A percentile compares a stretch with the other conserved stretches of the same genome.
Conservation (phyloP, 2,329 filamentous ascomycete genomes). For the Nemania sp. region DNA sequence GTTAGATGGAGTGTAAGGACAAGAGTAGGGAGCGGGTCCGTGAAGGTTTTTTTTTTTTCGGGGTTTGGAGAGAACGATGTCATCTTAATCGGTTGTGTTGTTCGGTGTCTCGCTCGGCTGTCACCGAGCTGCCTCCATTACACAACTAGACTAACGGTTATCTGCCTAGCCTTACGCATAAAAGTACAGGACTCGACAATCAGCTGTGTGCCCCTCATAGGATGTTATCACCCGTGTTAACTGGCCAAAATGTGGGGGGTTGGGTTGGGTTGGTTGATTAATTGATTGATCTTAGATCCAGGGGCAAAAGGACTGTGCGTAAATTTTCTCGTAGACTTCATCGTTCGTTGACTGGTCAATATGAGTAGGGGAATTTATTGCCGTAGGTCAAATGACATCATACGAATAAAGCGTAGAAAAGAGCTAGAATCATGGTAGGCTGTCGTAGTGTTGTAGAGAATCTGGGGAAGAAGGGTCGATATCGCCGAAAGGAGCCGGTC, state of each 20-base stretch:
- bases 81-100: conserved; percentile 5
- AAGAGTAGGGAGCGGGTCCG: not conserved
- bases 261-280: not conserved
- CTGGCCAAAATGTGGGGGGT: conserved; percentile 23
- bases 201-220: conserved; percentile 7
- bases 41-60: not conserved
- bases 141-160: conserved; percentile 4
- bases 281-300: conserved; percentile 16
- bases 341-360: conserved; percentile 3
- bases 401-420: not conserved
- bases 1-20: not conserved
- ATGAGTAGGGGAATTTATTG: not conserved
- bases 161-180: conserved; percentile 8
- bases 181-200: not conserved
- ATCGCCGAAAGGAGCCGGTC: conserved; percentile 38
- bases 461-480: conserved; percentile 29
- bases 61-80: not conserved
- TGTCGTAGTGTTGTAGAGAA: conserved; percentile 7
- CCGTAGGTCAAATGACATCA: conserved; percentile 32
- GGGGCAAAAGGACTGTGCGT: conserved; percentile 13
- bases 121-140: conserved; percentile 20
- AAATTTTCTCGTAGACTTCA: conserved; percentile 1
- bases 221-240: conserved; percentile 18
- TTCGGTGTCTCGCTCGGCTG: conserved; percentile 33
- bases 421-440: not conserved